Evolutionary conservation across 2,329 filamentous ascomycete genomes (phyloP).

Genomic region (Hypocreales sp.): DNA sequence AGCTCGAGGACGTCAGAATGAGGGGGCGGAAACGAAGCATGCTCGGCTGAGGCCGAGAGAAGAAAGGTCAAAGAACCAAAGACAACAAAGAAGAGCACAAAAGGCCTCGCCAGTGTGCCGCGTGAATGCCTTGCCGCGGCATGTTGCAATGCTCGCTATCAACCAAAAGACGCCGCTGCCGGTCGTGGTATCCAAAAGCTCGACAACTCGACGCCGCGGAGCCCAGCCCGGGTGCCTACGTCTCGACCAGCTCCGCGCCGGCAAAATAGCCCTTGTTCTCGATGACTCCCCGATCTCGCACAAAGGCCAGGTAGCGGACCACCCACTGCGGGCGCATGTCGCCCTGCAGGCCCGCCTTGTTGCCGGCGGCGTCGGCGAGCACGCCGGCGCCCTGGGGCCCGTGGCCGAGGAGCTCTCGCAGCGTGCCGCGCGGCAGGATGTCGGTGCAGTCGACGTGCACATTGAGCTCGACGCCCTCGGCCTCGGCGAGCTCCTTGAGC

Average conservation of each 20-base stretch:
- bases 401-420: constrained; percentile 68
- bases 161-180: no score
- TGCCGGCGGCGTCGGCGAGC: constrained; percentile 42
- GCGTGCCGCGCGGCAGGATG: constrained; percentile 71
- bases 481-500: constrained; percentile 69
- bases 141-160: no score
- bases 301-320: constrained; percentile 90
- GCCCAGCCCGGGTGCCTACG: constrained; percentile 1
- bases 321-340: constrained; percentile 87
- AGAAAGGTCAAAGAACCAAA: no score
- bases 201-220: no score
- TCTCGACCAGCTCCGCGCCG: constrained; percentile 46
- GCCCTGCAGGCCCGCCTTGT: constrained; percentile 47
- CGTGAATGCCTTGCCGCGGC: no score
- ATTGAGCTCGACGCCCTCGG: constrained; percentile 68
- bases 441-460: constrained; percentile 93
- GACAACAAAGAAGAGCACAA: no score
- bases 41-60: constrained; percentile 62
- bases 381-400: constrained; percentile 60
- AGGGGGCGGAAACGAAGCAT: constrained; percentile 93
- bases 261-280: constrained; percentile 99
- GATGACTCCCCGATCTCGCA: constrained; percentile 84
- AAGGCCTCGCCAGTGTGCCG: no score
- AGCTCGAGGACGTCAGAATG: constrained; percentile 82
- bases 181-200: no score